Percentiles rank a stretch among this genome's conserved stretches.
Conservation (phyloP, 2,329 filamentous ascomycete species). For the Lithohypha guttulata region DNA sequence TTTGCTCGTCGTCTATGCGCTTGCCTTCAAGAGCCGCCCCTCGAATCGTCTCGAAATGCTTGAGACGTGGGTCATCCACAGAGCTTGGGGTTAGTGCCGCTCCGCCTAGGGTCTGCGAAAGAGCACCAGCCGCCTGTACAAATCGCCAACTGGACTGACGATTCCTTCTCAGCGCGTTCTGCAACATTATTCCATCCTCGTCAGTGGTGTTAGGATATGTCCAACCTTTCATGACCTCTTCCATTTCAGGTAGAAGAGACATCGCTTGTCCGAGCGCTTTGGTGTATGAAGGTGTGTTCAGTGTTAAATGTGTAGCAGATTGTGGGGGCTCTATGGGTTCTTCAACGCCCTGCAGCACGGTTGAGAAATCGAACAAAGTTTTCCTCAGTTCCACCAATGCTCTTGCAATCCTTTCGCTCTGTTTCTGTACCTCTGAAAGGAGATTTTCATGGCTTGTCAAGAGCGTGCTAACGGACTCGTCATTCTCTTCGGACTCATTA, state of each 20-base stretch:
- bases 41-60: conserved; percentile 40
- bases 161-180: conserved; percentile 46
- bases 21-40: conserved; percentile 34
- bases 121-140: conserved; percentile 50
- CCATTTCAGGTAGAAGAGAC: conserved; percentile 44
- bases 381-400: conserved; percentile 44
- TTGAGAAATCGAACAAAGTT: conserved; percentile 43
- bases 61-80: conserved; percentile 28
- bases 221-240: conserved; percentile 45
- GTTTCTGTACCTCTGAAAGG: conserved; percentile 42
- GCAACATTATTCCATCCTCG: conserved; percentile 41
- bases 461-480: background rate
- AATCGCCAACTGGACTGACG: conserved; percentile 49
- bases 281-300: conserved; percentile 31
- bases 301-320: conserved; percentile 25
- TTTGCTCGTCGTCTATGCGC: conserved; percentile 29
- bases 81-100: conserved; percentile 36
- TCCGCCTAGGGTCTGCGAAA: conserved; percentile 47
- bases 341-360: conserved; percentile 17
- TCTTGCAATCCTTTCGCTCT: conserved; percentile 47
- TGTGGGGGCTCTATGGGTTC: conserved; percentile 23
- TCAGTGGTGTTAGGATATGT: conserved; percentile 49
- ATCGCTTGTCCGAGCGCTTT: conserved; percentile 34
- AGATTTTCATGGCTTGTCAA: conserved; percentile 33
- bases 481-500: conserved; percentile 48